Evolutionary conservation across 345 rosid species (phyloP).

Genomic region (Syzygium grande): DNA sequence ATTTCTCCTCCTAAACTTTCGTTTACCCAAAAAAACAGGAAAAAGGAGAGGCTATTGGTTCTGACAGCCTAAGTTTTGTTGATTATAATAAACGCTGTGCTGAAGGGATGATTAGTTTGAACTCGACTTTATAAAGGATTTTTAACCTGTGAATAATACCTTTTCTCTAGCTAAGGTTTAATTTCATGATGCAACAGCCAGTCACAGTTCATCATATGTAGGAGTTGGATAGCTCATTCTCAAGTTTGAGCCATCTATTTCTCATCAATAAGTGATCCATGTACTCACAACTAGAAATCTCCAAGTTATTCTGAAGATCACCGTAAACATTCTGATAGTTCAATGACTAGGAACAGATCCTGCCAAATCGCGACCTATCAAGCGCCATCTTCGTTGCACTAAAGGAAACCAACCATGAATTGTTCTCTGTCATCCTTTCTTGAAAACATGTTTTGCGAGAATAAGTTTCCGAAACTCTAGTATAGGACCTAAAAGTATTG

Average conservation of each 20-base stretch:
- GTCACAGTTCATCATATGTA: neutral
- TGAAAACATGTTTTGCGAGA: neutral
- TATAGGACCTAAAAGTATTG: neutral
- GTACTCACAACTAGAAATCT: neutral
- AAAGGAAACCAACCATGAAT: neutral
- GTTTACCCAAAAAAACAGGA: too few relatives aligned
- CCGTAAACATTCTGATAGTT: neutral
- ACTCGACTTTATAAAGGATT: neutral
- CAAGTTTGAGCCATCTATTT: neutral
- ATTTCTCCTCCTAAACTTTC: too few relatives aligned
- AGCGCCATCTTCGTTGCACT: neutral
- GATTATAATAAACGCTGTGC: neutral
- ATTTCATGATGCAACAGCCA: neutral
- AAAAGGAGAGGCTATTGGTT: neutral
- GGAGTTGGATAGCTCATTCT: neutral
- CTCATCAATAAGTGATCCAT: neutral
- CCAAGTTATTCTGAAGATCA: accelerated
- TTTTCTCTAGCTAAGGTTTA: neutral
- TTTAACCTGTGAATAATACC: neutral
- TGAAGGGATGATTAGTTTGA: neutral
- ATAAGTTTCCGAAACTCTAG: neutral
- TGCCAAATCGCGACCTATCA: neutral
- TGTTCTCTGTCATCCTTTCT: neutral
- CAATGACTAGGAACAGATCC: neutral
- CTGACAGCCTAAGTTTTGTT: neutral